These are phyloP conservation scores for Hypoxylon intermedium DNA, from an alignment of 495 filamentous ascomycete genomes.

Conservation along the genomic window DNA sequence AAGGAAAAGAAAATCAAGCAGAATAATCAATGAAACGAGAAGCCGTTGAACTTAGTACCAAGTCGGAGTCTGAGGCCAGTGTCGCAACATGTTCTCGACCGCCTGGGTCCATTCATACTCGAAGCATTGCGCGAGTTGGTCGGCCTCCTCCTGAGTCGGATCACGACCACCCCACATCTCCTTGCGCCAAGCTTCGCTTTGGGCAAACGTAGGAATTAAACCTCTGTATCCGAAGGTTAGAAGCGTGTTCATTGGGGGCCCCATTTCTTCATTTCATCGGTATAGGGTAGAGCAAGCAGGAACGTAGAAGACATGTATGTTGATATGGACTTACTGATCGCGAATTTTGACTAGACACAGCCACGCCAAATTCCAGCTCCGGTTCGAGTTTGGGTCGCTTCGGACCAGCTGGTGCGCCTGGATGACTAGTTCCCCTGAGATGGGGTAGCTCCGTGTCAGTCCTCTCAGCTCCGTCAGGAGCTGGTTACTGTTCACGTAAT, in stretches of 20 bases:
- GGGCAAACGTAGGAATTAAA: conserved; percentile 66
- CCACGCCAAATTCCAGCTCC: conserved; percentile 83
- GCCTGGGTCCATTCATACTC: conserved; percentile 72
- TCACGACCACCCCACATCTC: conserved; percentile 75
- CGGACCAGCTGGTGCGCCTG: conserved; percentile 71
- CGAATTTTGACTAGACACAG: conserved; percentile 71
- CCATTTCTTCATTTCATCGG: not conserved
- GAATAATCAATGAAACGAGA: conserved; percentile 2
- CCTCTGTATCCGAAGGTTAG: conserved; percentile 48
- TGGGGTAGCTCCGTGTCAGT: conserved; percentile 73
- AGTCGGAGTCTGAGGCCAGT: conserved; percentile 69
- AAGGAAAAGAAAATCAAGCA: not conserved
- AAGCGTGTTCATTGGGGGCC: conserved; percentile 15
- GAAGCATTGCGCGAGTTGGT: conserved; percentile 68
- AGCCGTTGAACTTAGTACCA: conserved; percentile 46
- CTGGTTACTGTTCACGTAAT: conserved; percentile 77
- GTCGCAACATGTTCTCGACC: conserved; percentile 68
- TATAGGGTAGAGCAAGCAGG: not conserved
- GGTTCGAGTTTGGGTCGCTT: conserved; percentile 67
- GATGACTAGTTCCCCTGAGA: conserved; percentile 70
- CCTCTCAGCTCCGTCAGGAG: conserved; percentile 74
- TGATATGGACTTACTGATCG: conserved; percentile 62
- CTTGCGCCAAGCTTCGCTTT: conserved; percentile 64
- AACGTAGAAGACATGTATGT: not conserved
- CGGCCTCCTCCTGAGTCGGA: conserved; percentile 61